Base-by-base conservation (phyloP, 2,329 filamentous ascomycete genomes). In the Aureobasidium sp. region DNA sequence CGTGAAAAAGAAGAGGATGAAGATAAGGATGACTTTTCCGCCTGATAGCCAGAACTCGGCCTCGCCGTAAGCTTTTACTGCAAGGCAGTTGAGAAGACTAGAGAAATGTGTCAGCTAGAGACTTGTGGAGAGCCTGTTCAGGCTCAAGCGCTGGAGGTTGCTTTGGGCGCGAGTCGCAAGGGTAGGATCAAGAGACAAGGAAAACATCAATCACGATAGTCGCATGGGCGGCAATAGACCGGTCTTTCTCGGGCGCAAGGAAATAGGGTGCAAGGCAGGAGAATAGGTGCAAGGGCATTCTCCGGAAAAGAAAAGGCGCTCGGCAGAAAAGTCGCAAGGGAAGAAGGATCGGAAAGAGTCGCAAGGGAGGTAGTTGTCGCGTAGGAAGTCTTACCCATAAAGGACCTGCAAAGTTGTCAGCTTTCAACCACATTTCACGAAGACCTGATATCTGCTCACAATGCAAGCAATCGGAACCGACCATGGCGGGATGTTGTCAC, bases 1-100 rank as follows among this genome's bases (percentile, higher is more conserved):
- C 0, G 65, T 65, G 50, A 66, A 76, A 61, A 50, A 59, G 67
- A 75, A 73, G 11, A 77, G 67, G 44, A 75, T 70, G 49, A 75
- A 62, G 63, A 77, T 76, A 53, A 77, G 61, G 29, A 77, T 45
- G 55, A 77, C 73, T 30, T 51, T 51, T 37, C 49, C 49, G 21
- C 49, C 45, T 1, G 82, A 81, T 2, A 86, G 76, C 81, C 82
- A 62, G 45, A 62, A 62, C 16, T 67, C 66, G n/a, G 71, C 74
- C 64, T 79, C 77, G 32, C 77, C 78, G 54, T 76, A 79, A 1
- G 71, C 74, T 50, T 73, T 70, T 41, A 79, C 77, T 42, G 76
- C 76, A 14, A 79, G 67, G 30, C 77, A 34, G 65, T 80, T 79
- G 63, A 77, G 63, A 47, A 76, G 25, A 41, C 64, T 65, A 41